Base-by-base conservation (phyloP, 2,329 filamentous ascomycete species). In the Calonectria hongkongensis region DNA sequence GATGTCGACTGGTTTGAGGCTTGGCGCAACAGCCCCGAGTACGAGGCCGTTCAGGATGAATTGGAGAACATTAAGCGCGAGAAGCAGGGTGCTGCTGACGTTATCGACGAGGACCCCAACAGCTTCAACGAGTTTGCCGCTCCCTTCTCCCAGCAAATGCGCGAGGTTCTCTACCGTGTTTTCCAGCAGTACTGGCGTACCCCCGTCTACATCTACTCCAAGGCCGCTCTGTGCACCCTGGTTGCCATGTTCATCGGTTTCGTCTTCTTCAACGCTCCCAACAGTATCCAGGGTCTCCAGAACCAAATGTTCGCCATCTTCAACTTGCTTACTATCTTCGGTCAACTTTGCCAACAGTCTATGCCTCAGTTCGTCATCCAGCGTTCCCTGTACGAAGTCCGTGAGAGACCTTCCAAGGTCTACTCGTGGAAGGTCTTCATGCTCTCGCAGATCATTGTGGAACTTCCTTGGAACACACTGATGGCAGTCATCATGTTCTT, bases 171-270 rank as follows among this genome's bases (percentile, higher is more conserved):
- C 21, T 83, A 89, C 76, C 94, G 95, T 79, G 93, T 97, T 30
- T 97, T 97, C 87, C 91, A 96, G 81, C 95, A 98, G 83, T 97
- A 97, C 89, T 98, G 95, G 95, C 94, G 95, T 73, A 96, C 93
- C 0, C 95, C 95, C 0, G 90, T 92, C 6, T 98, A 98, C 86
- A 96, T 98, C 83, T 97, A 96, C 86, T 93, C 94, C 79, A 98
- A 98, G 87, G 82, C 88, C 0, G 86, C 89, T 1, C 91, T 97
- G 21, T 95, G 92, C 81, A 85, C 89, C 28, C 84, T 92, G 18
- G 85, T 90, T 41, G 85, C 92, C 4, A 88, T 97, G 15, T 97
- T 96, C 83, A 94, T 97, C 79, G 95, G 94, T 36, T 95, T 96
- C 83, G 92, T 93, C 66, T 95, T 97, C 85, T 94, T 90, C 88